Conservation (phyloP, 768 basidiomycete genomes). For the Fistulinella prunicolor region DNA sequence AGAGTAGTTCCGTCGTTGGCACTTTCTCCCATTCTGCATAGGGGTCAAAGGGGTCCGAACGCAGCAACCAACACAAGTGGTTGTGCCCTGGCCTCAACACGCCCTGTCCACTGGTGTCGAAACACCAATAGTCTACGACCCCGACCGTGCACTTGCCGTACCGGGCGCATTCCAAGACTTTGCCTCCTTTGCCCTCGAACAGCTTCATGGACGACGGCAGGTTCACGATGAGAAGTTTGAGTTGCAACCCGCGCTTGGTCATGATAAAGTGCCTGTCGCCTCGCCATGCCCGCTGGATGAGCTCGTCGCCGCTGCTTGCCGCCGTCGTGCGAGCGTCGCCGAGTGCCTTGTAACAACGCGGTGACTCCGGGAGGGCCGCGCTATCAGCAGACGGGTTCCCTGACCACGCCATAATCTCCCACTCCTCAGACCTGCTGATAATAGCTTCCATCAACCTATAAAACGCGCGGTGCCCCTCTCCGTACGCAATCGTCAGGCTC, state of each 20-base stretch:
- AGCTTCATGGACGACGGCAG: constrained; percentile 19
- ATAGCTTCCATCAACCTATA: constrained; percentile 30
- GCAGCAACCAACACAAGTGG: constrained; percentile 29
- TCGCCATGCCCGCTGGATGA: constrained; percentile 15
- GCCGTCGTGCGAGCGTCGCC: not conserved
- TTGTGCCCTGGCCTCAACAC: constrained; percentile 23
- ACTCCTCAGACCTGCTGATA: constrained; percentile 27
- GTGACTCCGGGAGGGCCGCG: constrained; percentile 31
- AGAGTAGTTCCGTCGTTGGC: constrained; percentile 26
- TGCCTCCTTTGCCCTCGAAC: constrained; percentile 14
- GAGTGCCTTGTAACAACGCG: constrained; percentile 28
- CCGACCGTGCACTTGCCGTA: constrained; percentile 25
- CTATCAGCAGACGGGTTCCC: constrained; percentile 27
- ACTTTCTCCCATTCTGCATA: constrained; percentile 27
- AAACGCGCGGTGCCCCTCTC: constrained; percentile 33
- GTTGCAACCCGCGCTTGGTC: constrained; percentile 33
- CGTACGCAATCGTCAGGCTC: constrained; percentile 33
- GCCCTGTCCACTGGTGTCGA: constrained; percentile 27
- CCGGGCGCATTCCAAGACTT: constrained; percentile 10
- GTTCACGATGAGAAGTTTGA: constrained; percentile 22
- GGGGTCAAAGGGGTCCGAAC: constrained; percentile 29
- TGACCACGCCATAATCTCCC: constrained; percentile 34
- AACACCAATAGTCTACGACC: constrained; percentile 33
- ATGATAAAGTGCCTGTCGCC: constrained; percentile 29
- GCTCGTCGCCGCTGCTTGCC: not conserved